These are phyloP conservation scores for Favolaschia claudopus DNA, from an alignment of 768 basidiomycete species.

Conservation along the genomic window DNA sequence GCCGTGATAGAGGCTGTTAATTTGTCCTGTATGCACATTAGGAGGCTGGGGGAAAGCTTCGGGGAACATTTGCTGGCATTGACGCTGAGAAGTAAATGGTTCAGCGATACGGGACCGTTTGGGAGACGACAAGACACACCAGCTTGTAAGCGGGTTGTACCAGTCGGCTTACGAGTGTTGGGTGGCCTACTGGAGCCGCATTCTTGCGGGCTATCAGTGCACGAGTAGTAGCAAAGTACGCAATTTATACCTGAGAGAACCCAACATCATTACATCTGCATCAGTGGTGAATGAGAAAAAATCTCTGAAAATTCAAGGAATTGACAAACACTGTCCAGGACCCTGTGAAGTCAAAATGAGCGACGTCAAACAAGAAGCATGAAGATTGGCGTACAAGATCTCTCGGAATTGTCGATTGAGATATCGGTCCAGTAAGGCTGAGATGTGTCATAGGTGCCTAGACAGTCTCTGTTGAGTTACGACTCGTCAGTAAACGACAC, in stretches of 20 bases:
- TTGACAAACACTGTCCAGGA: conserved; percentile 73
- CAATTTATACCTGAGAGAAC: conserved; percentile 51
- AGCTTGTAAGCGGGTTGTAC: conserved; percentile 63
- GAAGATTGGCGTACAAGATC: conserved; percentile 50
- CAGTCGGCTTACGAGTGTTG: conserved; percentile 60
- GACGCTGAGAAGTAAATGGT: conserved; percentile 55
- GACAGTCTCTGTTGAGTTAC: conserved; percentile 43
- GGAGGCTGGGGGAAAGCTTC: conserved; percentile 59
- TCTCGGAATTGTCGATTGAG: conserved; percentile 57
- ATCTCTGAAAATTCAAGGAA: background rate
- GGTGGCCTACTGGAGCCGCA: conserved; percentile 45
- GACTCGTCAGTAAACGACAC: background rate
- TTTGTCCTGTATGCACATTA: conserved; percentile 47
- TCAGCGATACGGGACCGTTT: background rate
- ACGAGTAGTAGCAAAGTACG: background rate
- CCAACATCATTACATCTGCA: conserved; percentile 76
- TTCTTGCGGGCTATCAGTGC: conserved; percentile 37
- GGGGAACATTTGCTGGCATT: conserved; percentile 75
- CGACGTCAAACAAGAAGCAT: background rate
- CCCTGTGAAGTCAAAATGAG: too few relatives aligned
- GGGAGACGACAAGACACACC: conserved; percentile 39
- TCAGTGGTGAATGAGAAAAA: conserved; percentile 3
- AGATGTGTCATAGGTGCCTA: conserved; percentile 51
- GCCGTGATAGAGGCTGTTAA: conserved; percentile 62
- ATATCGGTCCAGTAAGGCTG: conserved; percentile 60